phyloP scores from a whole-genome alignment of 371 early-diverging fungal genomes.

The Lichtheimia hyalospora region DNA sequence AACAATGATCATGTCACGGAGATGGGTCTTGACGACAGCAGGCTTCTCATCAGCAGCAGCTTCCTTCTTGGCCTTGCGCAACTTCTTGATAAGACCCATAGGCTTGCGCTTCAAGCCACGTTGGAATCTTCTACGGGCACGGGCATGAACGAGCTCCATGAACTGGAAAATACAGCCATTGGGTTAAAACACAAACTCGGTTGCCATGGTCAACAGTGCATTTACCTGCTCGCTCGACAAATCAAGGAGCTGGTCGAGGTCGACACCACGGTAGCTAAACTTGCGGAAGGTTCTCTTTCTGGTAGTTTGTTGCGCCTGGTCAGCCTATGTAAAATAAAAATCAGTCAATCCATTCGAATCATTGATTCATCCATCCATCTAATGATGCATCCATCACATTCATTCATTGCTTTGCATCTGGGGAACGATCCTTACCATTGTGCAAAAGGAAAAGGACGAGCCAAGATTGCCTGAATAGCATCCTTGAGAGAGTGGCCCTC shows the following conservation, averaged over 20 bases:
- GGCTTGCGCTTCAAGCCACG: conserved; percentile 98
- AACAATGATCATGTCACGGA: conserved; percentile 99
- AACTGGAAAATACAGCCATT: too few species aligned
- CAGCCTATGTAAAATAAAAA: conserved; percentile 36
- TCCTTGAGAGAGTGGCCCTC: neutral
- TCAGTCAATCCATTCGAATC: neutral
- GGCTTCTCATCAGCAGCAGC: conserved; percentile 92
- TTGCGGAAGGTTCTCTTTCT: conserved; percentile 96
- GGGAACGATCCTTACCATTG: neutral
- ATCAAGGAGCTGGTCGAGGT: conserved; percentile 86
- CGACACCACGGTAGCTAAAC: conserved; percentile 97
- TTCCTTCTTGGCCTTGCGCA: conserved; percentile 94
- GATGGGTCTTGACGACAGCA: conserved; percentile 98
- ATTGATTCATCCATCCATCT: conserved; percentile 9
- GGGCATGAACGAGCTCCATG: conserved; percentile 92
- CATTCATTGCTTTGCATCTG: neutral
- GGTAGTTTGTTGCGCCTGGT: conserved; percentile 37
- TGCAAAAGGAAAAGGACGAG: neutral
- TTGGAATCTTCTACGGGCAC: conserved; percentile 95
- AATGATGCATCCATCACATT: conserved; percentile 4
- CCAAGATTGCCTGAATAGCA: neutral
- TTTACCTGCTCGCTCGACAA: conserved; percentile 88
- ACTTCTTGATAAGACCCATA: conserved; percentile 95
- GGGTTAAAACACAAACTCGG: too few species aligned
- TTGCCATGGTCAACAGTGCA: too few species aligned